A percentile compares a stretch with the other conserved stretches of the same genome.
These are phyloP conservation scores for Mycena pura DNA, from an alignment of 768 basidiomycete genomes.

Conservation along the genomic window DNA sequence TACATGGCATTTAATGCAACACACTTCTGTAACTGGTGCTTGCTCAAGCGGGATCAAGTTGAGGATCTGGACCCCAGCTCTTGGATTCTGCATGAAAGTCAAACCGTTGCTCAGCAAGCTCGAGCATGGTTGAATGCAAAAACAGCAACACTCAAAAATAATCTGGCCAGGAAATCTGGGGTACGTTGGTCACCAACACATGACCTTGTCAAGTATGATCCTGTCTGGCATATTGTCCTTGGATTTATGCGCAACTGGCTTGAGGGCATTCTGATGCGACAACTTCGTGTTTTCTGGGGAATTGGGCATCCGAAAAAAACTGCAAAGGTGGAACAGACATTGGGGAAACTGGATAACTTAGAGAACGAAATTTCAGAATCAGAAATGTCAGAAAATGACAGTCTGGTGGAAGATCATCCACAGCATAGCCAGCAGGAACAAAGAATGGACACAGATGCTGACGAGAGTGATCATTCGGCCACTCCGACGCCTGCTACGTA, in stretches of 20 bases:
- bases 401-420: no score
- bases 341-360: background rate
- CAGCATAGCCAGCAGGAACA: no score
- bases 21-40: background rate
- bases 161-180: background rate
- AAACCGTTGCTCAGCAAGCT: constrained; percentile 16
- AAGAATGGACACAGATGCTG: no score
- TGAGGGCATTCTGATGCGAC: constrained; percentile 22
- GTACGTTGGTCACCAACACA: constrained; percentile 23
- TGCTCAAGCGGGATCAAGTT: background rate
- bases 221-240: constrained; percentile 21
- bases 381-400: background rate
- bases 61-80: constrained; percentile 10
- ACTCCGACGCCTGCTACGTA: no score
- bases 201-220: constrained; percentile 19
- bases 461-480: no score
- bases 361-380: background rate
- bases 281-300: constrained; percentile 26
- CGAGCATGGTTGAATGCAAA: constrained; percentile 14
- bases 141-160: background rate
- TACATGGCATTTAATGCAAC: no score
- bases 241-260: constrained; percentile 30
- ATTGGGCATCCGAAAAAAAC: constrained; percentile 8
- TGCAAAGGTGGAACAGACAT: background rate
- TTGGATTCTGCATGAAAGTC: constrained; percentile 16